Conservation (phyloP, 177 flowering plant genomes). For the Vitis hybrid region DNA sequence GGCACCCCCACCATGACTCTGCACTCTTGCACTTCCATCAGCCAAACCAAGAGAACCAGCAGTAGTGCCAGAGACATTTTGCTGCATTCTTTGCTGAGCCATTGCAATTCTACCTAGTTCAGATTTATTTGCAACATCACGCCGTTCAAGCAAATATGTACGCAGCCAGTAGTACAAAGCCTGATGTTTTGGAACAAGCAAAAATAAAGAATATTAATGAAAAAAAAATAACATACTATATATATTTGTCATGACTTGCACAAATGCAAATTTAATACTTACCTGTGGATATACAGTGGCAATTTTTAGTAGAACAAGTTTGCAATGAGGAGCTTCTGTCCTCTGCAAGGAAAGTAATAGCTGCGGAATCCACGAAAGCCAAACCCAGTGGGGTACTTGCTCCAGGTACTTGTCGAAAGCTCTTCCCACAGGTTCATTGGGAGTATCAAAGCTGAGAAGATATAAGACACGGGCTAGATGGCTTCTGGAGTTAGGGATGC, state of each 20-base stretch:
- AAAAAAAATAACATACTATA: constrained; percentile 1
- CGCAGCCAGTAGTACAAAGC: constrained; percentile 99
- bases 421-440: constrained; percentile 87
- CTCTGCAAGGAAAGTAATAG: constrained; percentile 92
- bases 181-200: constrained; percentile 33
- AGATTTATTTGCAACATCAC: constrained; percentile 93
- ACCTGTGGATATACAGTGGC: constrained; percentile 96
- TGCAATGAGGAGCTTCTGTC: constrained; percentile 92
- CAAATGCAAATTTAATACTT: background rate
- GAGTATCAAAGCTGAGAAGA: constrained; percentile 93
- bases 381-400: constrained; percentile 97
- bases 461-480: constrained; percentile 92
- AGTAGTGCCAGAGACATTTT: constrained; percentile 45
- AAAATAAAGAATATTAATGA: constrained; percentile 5
- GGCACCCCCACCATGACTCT: constrained; percentile 44
- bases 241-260: background rate
- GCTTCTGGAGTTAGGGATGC: constrained; percentile 92
- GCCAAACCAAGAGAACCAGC: constrained; percentile 51
- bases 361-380: constrained; percentile 99
- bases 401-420: constrained; percentile 90
- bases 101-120: constrained; percentile 77
- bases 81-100: constrained; percentile 96
- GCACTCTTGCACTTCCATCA: constrained; percentile 59
- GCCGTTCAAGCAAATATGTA: constrained; percentile 94
- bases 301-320: constrained; percentile 82